Base-by-base conservation (phyloP, 2,329 filamentous ascomycete species). In the Achaetomium macrosporum region DNA sequence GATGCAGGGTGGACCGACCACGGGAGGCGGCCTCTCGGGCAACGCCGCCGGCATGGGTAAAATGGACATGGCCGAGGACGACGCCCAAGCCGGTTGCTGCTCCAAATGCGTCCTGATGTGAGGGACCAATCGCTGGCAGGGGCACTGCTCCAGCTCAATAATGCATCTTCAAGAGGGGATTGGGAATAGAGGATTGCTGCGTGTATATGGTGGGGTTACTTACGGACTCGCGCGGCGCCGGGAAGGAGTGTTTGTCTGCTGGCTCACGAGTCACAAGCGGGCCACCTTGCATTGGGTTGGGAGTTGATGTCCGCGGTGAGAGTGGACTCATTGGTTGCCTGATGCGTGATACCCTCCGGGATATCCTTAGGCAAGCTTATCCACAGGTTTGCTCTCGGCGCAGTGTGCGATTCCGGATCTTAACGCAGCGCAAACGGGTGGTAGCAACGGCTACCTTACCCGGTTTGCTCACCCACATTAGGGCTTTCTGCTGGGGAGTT, bases 71-170 rank as follows among this genome's bases (percentile, higher is more conserved):
- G 83, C 85, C 61, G 83, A 84, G 56, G 79, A 81, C 58, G 79
- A 84, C 63, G 72, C 78, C 64, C 82, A 85, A 67, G 76, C 81
- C 40, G 87, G 90, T 61, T 96, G 91, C 79, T 95, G 90, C 74
- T 77, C 82, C 64, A 88, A 87, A 73, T 96, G 90, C 72, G 79
- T 88, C 68, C 80, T 96, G 68, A 95, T 96, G 90, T 93, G 83
- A 83, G 43, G 19, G 43, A 16, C 15, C 35, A 37, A 35, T 35
- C 5, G 5, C 13, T 16, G 7, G 15, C 12, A 37, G n/a, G 12
- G 3, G 35, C 35, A n/a, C 13, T 42, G 15, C 13, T 12, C 16
- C 25, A 7, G 29, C 44, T 20, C 17, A 9, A 20, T 15, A 36
- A 44, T 48, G 33, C 33, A 35, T 43, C 41, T 19, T 19, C 35